Conservation (phyloP, 2,329 filamentous ascomycete species). For the Dactylellina drechsleri region DNA sequence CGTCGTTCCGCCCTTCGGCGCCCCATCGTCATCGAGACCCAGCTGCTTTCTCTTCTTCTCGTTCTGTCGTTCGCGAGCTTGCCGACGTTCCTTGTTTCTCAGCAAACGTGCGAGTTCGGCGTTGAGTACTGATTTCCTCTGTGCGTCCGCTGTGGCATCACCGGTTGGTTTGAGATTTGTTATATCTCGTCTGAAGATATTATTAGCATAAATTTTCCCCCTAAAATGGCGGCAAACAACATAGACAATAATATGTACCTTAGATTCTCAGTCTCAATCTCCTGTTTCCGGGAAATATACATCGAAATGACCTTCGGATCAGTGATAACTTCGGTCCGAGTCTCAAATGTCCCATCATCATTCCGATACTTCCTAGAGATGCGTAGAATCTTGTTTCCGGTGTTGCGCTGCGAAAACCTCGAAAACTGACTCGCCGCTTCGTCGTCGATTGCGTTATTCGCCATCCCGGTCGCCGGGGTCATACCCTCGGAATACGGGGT, state of each 20-base stretch:
- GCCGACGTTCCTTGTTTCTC: constrained; percentile 88
- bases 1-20: constrained; percentile 66
- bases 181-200: constrained; percentile 43
- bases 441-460: constrained; percentile 64
- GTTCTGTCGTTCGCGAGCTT: constrained; percentile 75
- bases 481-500: constrained; percentile 75
- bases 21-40: constrained; percentile 54
- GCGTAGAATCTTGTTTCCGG: constrained; percentile 74
- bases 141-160: constrained; percentile 57
- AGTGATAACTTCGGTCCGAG: constrained; percentile 71
- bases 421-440: constrained; percentile 84
- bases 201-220: neutral
- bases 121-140: constrained; percentile 57
- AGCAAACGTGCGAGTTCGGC: constrained; percentile 83
- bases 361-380: constrained; percentile 77
- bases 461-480: constrained; percentile 66
- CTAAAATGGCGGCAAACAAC: neutral
- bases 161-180: constrained; percentile 58
- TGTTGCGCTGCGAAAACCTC: constrained; percentile 74
- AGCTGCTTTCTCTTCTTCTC: constrained; percentile 56
- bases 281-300: constrained; percentile 81
- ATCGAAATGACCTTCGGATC: constrained; percentile 88
- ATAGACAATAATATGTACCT: constrained; percentile 68
- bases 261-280: constrained; percentile 75
- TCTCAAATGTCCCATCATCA: constrained; percentile 69